Percentiles rank a stretch among this genome's conserved stretches.
Conservation (phyloP, 805 yeast species). For the Wickerhamomyces rabaulensis region DNA sequence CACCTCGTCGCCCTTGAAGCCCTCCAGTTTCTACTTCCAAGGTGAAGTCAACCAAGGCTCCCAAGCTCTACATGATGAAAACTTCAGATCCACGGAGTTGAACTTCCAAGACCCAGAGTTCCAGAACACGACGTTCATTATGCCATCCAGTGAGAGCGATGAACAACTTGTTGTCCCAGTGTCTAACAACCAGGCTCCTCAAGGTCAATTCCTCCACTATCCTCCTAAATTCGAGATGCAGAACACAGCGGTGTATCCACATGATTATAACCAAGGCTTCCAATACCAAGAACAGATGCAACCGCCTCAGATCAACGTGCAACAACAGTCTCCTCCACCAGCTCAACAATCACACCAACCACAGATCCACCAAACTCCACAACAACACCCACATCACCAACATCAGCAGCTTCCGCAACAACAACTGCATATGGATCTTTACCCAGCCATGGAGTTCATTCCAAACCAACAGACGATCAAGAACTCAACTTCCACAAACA, state of each 20-base stretch:
- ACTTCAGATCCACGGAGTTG: conserved; percentile 4
- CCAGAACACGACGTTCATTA: background rate
- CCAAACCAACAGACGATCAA: conserved; percentile 6
- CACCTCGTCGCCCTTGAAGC: conserved; percentile 16
- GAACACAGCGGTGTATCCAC: conserved; percentile 20
- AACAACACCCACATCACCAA: conserved; percentile 5
- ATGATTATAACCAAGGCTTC: conserved; percentile 17
- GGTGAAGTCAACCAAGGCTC: conserved; percentile 1
- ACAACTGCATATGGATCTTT: conserved; percentile 9
- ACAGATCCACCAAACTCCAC: conserved; percentile 37
- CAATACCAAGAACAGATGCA: conserved; percentile 26
- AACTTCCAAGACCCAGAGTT: background rate
- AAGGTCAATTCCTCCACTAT: background rate
- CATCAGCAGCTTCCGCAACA: conserved; percentile 3
- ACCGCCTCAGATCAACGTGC: conserved; percentile 7
- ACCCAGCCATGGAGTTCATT: conserved; percentile 16
- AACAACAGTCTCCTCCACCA: conserved; percentile 1
- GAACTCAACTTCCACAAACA: conserved; percentile 30
- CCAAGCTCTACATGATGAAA: conserved; percentile 6
- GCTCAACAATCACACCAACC: conserved; percentile 1
- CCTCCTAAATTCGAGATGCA: background rate
- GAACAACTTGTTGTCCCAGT: conserved; percentile 4
- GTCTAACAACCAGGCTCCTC: background rate
- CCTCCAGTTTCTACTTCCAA: conserved; percentile 14
- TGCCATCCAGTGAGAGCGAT: conserved; percentile 1